These are phyloP conservation scores for Phytomonas francai DNA, from an alignment of 208 protist species.

Conservation along the genomic window DNA sequence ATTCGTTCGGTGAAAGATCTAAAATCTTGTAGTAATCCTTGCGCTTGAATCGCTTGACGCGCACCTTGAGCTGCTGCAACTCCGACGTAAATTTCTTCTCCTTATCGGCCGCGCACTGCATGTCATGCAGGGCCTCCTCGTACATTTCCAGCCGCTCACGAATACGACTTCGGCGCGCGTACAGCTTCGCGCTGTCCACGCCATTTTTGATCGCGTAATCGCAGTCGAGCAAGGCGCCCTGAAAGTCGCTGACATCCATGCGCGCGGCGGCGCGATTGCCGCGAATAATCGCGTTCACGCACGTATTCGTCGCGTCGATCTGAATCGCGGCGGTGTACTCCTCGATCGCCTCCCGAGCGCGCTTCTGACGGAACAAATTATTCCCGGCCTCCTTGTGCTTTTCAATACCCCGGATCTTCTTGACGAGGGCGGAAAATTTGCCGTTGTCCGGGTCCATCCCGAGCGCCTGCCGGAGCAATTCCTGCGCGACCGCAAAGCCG, in stretches of 20 bases:
- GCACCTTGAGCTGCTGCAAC: slow-evolving; percentile 47
- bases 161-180: slow-evolving; percentile 79
- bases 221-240: slow-evolving; percentile 83
- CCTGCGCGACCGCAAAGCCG: slow-evolving; percentile 54
- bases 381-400: slow-evolving; percentile 77
- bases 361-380: slow-evolving; percentile 67
- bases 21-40: slow-evolving; percentile 92
- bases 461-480: slow-evolving; percentile 51
- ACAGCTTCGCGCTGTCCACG: slow-evolving; percentile 70
- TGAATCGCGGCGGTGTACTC: slow-evolving; percentile 73
- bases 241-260: slow-evolving; percentile 83
- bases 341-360: slow-evolving; percentile 53
- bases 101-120: slow-evolving; percentile 69
- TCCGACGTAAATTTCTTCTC: slow-evolving; percentile 57
- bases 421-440: slow-evolving; percentile 56
- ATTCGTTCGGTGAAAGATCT: slow-evolving; percentile 49
- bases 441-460: slow-evolving; percentile 74
- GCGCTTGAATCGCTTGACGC: slow-evolving; percentile 54
- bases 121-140: slow-evolving; percentile 83
- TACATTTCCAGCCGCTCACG: slow-evolving; percentile 75
- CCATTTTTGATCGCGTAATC: slow-evolving; percentile 90
- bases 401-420: slow-evolving; percentile 66
- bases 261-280: slow-evolving; percentile 86
- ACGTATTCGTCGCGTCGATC: slow-evolving; percentile 62
- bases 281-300: slow-evolving; percentile 68